Evolutionary conservation across 2,329 filamentous ascomycete species (phyloP), one percentile per base, ranked within the genome.

Genomic region (Fusarium anguioides): DNA sequence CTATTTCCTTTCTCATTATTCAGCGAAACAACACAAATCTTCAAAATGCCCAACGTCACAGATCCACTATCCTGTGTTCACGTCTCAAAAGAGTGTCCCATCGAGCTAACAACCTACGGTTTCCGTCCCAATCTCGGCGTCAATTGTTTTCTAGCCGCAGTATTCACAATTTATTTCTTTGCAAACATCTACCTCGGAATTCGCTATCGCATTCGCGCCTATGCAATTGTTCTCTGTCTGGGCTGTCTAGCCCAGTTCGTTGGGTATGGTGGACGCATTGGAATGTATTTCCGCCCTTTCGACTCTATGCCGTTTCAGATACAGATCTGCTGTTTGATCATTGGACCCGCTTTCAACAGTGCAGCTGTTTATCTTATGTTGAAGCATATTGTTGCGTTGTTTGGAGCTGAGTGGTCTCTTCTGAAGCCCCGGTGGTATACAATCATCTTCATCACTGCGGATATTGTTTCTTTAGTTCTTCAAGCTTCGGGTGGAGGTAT

Each of bases 351-450:
- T 4, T 61, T 61, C 15, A 61, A 61, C 15, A 61, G 35, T 15
- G 58, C 58, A 4, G 58, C 56, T 21, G n/a, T 61, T 10, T 61
- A 61, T 11, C 47, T 61, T 6, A 61, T 61, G 56, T 35, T 61
- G 0, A 61, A 61, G 9, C 26, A 61, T 10, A 46, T 61, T 3
- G 58, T 61, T 9, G 9, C 47, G 10, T 20, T 60, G 1, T 61
- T 61, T 17, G 58, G 56, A 4, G 4, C 56, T 3, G n/a, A 41
- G 4, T 61, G 56, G 56, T 61, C 58, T 2, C 7, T 61, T 3
- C 6, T 61, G 8, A 26, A 61, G 11, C 58, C 58, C 10, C 61
- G 55, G n/a, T 20, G 39, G 15, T 61, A 61, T 14, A 61, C 58
- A 2, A 61, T 61, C 5, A 54, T 61, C 6, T 61, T 61, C 10